A percentile compares a stretch with the other conserved stretches of the same genome.
These are phyloP conservation scores for Hypoxylon intermedium DNA, from an alignment of 495 filamentous ascomycete genomes.

Conservation along the genomic window DNA sequence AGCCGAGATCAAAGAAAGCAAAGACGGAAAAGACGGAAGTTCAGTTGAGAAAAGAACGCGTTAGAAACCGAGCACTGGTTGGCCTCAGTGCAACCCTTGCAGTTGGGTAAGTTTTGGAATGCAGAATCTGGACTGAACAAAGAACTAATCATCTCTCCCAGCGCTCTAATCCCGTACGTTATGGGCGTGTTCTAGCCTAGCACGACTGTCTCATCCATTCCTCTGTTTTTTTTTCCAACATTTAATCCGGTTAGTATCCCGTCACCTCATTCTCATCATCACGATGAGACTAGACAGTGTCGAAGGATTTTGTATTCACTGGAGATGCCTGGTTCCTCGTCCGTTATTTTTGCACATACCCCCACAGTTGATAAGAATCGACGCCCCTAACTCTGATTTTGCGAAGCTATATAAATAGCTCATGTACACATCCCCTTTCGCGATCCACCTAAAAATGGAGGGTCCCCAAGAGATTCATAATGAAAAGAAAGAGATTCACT, in stretches of 20 bases:
- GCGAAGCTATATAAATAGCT: slow-evolving; percentile 33
- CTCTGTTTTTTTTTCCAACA: slow-evolving; percentile 20
- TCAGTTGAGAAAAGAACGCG: slow-evolving; percentile 80
- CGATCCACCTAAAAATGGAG: slow-evolving; percentile 15
- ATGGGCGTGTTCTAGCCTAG: slow-evolving; percentile 50
- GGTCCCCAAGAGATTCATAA: slow-evolving; percentile 32
- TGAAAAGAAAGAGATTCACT: slow-evolving; percentile 40
- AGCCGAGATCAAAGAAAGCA: slow-evolving; percentile 71
- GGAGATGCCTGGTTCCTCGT: slow-evolving; percentile 26
- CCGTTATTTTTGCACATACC: slow-evolving; percentile 41
- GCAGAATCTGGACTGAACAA: slow-evolving; percentile 11
- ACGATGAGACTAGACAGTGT: slow-evolving; percentile 9
- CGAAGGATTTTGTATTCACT: slow-evolving; percentile 21
- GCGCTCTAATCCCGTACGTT: slow-evolving; percentile 65
- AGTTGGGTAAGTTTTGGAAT: slow-evolving; percentile 75
- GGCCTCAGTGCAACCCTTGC: slow-evolving; percentile 85
- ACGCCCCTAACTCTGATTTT: slow-evolving; percentile 30
- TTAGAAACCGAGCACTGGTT: slow-evolving; percentile 81
- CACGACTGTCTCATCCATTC: background rate
- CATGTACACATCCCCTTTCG: slow-evolving; percentile 39
- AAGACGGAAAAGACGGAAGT: slow-evolving; percentile 69
- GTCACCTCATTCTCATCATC: slow-evolving; percentile 12
- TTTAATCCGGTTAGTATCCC: slow-evolving; percentile 23
- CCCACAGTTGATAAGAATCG: slow-evolving; percentile 29
- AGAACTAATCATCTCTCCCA: slow-evolving; percentile 43